Evolutionary conservation across 148 eudicot genomes (phyloP).

Genomic region (Amaranthus hypochondriacus): DNA sequence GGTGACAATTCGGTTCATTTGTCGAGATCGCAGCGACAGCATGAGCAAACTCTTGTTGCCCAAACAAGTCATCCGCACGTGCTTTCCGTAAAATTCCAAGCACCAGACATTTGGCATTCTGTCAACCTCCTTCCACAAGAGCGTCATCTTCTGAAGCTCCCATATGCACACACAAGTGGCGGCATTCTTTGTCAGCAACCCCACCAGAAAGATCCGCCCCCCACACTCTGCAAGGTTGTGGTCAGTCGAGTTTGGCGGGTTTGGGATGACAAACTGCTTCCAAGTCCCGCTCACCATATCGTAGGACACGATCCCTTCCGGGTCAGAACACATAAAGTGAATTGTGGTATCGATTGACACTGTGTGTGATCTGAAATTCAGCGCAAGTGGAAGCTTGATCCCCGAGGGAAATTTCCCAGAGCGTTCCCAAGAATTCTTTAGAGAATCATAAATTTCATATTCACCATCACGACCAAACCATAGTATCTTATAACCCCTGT

Average conservation of each 20-base stretch:
- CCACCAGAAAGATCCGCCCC: constrained; percentile 70
- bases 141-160: constrained; percentile 98
- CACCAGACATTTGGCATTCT: constrained; percentile 99
- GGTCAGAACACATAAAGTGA: constrained; percentile 73
- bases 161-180: constrained; percentile 95
- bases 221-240: constrained; percentile 71
- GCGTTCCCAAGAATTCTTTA: constrained; percentile 50
- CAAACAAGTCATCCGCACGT: constrained; percentile 81
- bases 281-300: constrained; percentile 52
- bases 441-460: constrained; percentile 74
- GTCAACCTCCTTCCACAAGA: constrained; percentile 99
- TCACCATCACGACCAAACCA: constrained; percentile 89
- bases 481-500: constrained; percentile 56
- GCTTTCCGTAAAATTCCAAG: constrained; percentile 99
- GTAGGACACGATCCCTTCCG: constrained; percentile 83
- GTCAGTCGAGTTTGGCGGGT: constrained; percentile 62
- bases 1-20: constrained; percentile 73
- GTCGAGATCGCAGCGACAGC: constrained; percentile 79
- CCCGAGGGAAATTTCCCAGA: constrained; percentile 51
- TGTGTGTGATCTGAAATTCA: constrained; percentile 74
- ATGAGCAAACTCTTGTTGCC: constrained; percentile 88
- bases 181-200: constrained; percentile 75
- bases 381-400: constrained; percentile 63
- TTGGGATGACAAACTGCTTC: constrained; percentile 70
- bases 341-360: constrained; percentile 44